Evolutionary conservation across 1,139 yeast species (phyloP).

Genomic region (Hanseniaspora uvarum): DNA sequence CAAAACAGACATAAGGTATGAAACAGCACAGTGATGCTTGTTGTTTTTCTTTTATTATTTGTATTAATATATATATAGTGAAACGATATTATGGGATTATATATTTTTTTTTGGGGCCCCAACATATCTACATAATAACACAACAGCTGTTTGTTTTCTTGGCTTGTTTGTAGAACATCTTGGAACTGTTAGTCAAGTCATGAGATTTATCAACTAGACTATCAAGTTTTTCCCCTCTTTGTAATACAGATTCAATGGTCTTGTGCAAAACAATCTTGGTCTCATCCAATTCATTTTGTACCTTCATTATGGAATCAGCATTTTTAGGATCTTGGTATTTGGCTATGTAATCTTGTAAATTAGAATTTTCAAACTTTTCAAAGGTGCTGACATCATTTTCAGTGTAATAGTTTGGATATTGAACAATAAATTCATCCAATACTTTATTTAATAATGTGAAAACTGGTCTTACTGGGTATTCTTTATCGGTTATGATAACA

Average conservation of each 20-base stretch:
- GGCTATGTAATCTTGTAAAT: conserved; percentile 57
- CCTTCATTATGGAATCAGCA: conserved; percentile 94
- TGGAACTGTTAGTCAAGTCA: conserved; percentile 75
- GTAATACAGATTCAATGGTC: conserved; percentile 86
- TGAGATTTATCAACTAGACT: conserved; percentile 90
- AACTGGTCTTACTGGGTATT: conserved; percentile 96
- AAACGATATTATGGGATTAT: too few species aligned
- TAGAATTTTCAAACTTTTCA: conserved; percentile 44
- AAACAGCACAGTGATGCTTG: too few species aligned
- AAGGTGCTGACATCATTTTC: conserved; percentile 35
- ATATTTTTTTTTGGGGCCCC: too few species aligned
- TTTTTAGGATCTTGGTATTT: conserved; percentile 95
- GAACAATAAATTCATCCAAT: conserved; percentile 77
- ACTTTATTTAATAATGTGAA: conserved; percentile 83
- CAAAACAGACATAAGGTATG: too few species aligned
- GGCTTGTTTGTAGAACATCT: conserved; percentile 95
- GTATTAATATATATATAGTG: too few species aligned
- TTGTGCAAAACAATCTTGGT: conserved; percentile 93
- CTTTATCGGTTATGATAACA: conserved; percentile 84
- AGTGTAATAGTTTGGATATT: conserved; percentile 54
- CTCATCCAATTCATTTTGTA: conserved; percentile 94
- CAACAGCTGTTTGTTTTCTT: conserved; percentile 96
- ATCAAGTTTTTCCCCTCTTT: conserved; percentile 93
- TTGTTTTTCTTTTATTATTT: too few species aligned
- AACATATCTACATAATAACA: conserved; percentile 61